Base-by-base conservation (phyloP, 2,329 filamentous ascomycete species). In the Colletotrichum sp. region DNA sequence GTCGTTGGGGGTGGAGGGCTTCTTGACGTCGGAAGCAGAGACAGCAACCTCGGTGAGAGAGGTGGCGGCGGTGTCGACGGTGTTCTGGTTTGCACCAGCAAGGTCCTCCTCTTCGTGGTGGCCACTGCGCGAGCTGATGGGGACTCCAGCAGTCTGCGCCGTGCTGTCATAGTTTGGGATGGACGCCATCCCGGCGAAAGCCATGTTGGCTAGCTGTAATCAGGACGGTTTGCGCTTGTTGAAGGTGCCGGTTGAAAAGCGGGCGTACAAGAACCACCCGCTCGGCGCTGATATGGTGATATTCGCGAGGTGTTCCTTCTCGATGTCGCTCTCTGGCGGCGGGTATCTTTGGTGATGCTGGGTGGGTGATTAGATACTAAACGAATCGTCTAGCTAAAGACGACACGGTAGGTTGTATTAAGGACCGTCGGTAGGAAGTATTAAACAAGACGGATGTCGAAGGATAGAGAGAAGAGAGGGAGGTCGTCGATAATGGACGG, bases 101-200 rank as follows among this genome's bases (percentile, higher is more conserved):
- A 80, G 80, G 24, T 78, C 76, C 62, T 81, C 79, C 52, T 82
- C 79, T 30, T 82, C 81, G 55, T 82, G 80, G 72, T 80, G 75
- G 26, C 78, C 78, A 30, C 80, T 71, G 76, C 77, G 82, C 21
- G 81, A 77, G 12, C 28, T 39, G 39, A 80, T 76, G 6, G 88
- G 86, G 49, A 83, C 83, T 65, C 88, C 87, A 18, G 83, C 82
- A 15, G 79, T 82, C 77, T 88, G 86, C 13, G 87, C 86, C 30
- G 89, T 89, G 78, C 83, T 84, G 80, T 90, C 89, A 80, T 90
- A 87, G 80, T 87, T 85, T 74, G 87, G 87, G 78, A 85, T 83
- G 80, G 83, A 82, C 34, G 81, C 80, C 72, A 80, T 65, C n/a
- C 84, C 86, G 67, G 84, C 80, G 71, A 88, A 85, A 66, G 87